These are phyloP conservation scores for Arthroderma sp. DNA, from an alignment of 2,329 filamentous ascomycete genomes.

Conservation along the genomic window DNA sequence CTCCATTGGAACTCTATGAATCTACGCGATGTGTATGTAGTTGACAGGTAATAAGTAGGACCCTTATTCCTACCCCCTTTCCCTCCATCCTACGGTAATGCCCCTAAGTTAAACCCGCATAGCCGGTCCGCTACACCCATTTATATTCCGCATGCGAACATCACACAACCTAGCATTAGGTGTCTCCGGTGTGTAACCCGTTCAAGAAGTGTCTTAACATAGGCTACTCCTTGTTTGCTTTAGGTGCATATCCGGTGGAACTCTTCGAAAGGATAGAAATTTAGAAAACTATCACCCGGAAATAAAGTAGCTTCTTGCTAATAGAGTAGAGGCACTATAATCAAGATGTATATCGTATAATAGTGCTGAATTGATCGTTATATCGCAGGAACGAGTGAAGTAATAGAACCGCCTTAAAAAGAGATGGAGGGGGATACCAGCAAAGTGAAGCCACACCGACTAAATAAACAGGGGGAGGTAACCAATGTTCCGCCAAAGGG, in stretches of 20 bases:
- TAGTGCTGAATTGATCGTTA: background rate
- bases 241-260: background rate
- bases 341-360: background rate
- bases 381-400: background rate
- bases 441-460: background rate
- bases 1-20: background rate
- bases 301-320: no score
- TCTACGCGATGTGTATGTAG: background rate
- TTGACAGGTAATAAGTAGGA: background rate
- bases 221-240: conserved; percentile 2
- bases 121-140: background rate
- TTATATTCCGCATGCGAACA: background rate
- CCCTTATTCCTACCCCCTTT: background rate
- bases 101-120: background rate
- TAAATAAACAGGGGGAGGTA: background rate
- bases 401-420: background rate
- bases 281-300: background rate
- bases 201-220: background rate
- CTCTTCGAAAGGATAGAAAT: background rate
- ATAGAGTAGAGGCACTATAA: background rate
- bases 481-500: background rate
- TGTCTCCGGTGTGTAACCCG: background rate
- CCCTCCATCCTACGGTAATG: background rate
- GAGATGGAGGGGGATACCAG: background rate
- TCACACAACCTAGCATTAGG: background rate